Evolutionary conservation across 2,329 filamentous ascomycete species (phyloP).

Genomic region (Nemania sp.): DNA sequence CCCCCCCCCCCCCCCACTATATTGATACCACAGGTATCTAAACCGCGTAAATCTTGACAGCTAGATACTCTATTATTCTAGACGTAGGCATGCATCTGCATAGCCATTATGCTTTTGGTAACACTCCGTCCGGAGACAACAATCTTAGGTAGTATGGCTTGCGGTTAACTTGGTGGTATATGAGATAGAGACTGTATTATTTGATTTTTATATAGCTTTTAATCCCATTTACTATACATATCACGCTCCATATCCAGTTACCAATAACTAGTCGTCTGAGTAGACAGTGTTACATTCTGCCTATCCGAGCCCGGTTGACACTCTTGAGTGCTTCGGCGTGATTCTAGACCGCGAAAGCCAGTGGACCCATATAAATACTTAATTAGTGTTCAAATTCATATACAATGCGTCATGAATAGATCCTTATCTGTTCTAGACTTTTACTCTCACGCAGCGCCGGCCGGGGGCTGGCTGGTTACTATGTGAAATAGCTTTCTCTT

Average conservation of each 20-base stretch:
- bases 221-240: not conserved
- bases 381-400: not conserved
- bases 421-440: too few relatives aligned
- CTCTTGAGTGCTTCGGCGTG: too few relatives aligned
- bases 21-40: too few relatives aligned
- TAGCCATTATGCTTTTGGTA: not conserved
- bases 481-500: too few relatives aligned
- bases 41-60: too few relatives aligned
- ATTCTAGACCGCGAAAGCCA: not conserved
- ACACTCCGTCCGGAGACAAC: not conserved
- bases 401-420: too few relatives aligned
- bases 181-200: not conserved
- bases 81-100: not conserved
- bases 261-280: not conserved
- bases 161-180: not conserved
- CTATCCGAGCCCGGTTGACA: not conserved
- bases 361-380: not conserved
- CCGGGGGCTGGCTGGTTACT: too few relatives aligned
- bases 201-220: not conserved
- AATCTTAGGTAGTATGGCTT: not conserved
- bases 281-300: slow-evolving; percentile 8
- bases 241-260: not conserved
- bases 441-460: too few relatives aligned
- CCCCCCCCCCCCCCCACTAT: too few relatives aligned
- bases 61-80: too few relatives aligned